phyloP scores from a whole-genome alignment of 208 protist genomes.

The Porcisia deanei region DNA sequence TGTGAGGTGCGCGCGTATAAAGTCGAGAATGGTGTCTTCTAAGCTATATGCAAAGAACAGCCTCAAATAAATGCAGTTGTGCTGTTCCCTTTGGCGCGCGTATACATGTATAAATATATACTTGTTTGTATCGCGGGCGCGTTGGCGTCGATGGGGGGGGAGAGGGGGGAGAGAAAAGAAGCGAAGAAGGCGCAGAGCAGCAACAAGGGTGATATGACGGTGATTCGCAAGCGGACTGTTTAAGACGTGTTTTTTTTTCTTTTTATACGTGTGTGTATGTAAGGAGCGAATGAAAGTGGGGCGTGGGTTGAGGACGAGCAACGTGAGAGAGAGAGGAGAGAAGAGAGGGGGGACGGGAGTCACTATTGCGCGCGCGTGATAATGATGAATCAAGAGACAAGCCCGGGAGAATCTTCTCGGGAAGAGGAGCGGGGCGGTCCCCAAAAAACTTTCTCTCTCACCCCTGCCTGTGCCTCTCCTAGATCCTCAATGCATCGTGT shows the following conservation, averaged over 20 bases:
- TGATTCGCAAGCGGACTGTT: neutral
- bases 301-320: neutral
- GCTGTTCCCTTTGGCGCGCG: neutral
- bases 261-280: neutral
- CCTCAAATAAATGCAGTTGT: neutral
- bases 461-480: neutral
- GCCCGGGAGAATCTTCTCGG: neutral
- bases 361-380: neutral
- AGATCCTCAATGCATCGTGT: neutral
- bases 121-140: neutral
- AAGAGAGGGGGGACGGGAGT: neutral
- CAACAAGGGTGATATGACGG: neutral
- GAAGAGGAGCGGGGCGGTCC: neutral
- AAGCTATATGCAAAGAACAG: neutral
- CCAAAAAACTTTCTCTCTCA: neutral
- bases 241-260: neutral
- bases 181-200: neutral
- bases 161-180: neutral
- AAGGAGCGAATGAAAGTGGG: neutral
- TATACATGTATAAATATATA: neutral
- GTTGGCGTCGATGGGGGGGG: neutral
- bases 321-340: neutral
- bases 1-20: neutral
- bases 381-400: neutral
- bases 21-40: neutral